Conservation (phyloP, 371 early-diverging fungal genomes). For the Entomophthora muscae region DNA sequence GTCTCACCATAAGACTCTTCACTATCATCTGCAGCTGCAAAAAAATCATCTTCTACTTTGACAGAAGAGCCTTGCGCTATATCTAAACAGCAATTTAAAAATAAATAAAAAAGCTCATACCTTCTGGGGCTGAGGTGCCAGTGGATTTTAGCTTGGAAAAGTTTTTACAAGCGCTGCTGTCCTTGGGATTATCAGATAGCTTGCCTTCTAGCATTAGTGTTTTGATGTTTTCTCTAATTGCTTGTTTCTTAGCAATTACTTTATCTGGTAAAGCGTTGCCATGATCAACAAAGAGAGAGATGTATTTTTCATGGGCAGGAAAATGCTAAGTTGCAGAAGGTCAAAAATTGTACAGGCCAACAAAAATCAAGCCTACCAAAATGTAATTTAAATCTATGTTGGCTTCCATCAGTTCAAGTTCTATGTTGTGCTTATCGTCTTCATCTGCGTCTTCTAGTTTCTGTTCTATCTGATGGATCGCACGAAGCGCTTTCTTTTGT, state of each 20-base stretch:
- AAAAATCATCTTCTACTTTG: neutral
- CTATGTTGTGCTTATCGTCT: neutral
- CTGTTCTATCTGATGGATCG: neutral
- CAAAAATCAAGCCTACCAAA: neutral
- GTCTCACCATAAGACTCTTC: neutral
- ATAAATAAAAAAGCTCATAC: neutral
- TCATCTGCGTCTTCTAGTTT: neutral
- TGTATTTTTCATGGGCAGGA: neutral
- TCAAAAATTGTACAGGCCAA: neutral
- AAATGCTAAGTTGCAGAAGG: neutral
- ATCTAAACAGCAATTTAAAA: neutral
- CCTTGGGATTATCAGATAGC: neutral
- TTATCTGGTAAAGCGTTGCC: neutral
- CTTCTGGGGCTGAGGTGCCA: neutral
- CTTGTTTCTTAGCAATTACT: neutral
- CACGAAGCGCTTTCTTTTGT: neutral
- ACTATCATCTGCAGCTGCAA: neutral
- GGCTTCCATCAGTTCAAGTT: neutral
- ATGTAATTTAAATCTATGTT: neutral
- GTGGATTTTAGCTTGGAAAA: neutral
- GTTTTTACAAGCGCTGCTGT: neutral
- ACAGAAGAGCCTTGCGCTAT: neutral
- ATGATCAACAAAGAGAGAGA: neutral
- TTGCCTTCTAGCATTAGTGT: neutral
- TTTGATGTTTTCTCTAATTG: neutral